Evolutionary conservation across 2,329 filamentous ascomycete genomes (phyloP).

Genomic region (Fusarium nelsonii): DNA sequence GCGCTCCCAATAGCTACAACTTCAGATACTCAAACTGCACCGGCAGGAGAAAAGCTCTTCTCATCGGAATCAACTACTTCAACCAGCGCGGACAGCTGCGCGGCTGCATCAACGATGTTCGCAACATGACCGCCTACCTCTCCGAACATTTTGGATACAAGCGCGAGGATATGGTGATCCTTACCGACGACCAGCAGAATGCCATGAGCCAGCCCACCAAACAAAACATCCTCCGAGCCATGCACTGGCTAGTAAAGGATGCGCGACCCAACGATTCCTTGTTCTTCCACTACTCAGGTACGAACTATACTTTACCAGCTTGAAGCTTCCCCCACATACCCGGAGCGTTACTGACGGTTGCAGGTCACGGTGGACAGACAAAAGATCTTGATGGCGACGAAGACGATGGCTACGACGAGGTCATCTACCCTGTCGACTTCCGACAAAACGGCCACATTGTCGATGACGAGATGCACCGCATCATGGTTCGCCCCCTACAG

Average conservation of each 20-base stretch:
- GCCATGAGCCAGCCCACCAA: conserved; percentile 98
- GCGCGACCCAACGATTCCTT: conserved; percentile 92
- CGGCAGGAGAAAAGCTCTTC: conserved; percentile 85
- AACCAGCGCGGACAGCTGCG: conserved; percentile 89
- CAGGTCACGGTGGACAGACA: conserved; percentile 84
- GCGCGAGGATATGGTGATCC: conserved; percentile 94
- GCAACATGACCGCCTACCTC: conserved; percentile 94
- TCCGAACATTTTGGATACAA: conserved; percentile 92
- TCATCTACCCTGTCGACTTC: conserved; percentile 87
- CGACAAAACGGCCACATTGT: conserved; percentile 83
- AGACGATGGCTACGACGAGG: conserved; percentile 84
- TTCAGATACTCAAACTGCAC: conserved; percentile 95
- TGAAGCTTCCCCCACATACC: neutral
- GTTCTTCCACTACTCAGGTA: conserved; percentile 97
- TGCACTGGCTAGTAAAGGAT: conserved; percentile 98
- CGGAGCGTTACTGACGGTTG: conserved; percentile 27
- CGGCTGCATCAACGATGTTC: conserved; percentile 97
- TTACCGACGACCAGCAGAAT: conserved; percentile 97
- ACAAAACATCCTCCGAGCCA: conserved; percentile 92
- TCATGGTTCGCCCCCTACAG: conserved; percentile 72
- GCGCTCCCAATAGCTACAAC: conserved; percentile 82
- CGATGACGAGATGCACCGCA: conserved; percentile 84
- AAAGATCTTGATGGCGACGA: conserved; percentile 84
- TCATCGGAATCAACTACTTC: conserved; percentile 98
- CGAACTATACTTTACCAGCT: conserved; percentile 45